These are phyloP conservation scores for Lanmaoa rubissima DNA, from an alignment of 768 basidiomycete genomes.

Conservation along the genomic window DNA sequence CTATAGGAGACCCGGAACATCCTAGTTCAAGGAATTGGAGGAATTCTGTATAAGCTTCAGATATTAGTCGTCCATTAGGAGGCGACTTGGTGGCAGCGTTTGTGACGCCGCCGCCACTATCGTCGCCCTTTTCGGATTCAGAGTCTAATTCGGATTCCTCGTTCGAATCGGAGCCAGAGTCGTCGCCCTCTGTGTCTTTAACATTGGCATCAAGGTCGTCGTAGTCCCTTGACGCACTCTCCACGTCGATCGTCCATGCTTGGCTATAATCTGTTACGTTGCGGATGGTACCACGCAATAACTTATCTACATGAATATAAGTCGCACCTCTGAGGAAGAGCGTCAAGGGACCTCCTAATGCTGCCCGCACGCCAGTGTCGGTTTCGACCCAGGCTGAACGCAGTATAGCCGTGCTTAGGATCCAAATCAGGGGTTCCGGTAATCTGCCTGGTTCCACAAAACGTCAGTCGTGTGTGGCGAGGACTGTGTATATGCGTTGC, in stretches of 20 bases:
- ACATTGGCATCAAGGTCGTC: constrained; percentile 29
- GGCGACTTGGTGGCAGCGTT: constrained; percentile 13
- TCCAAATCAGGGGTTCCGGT: constrained; percentile 35
- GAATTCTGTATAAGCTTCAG: constrained; percentile 66
- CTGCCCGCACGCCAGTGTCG: constrained; percentile 62
- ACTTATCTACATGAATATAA: not conserved
- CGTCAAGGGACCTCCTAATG: constrained; percentile 71
- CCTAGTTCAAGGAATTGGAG: constrained; percentile 74
- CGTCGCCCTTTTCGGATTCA: constrained; percentile 23
- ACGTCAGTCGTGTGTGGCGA: constrained; percentile 9
- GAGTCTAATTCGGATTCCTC: constrained; percentile 24
- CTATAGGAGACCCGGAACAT: constrained; percentile 74
- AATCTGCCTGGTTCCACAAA: constrained; percentile 21
- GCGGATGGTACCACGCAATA: not conserved
- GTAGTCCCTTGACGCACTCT: constrained; percentile 15
- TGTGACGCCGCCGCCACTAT: constrained; percentile 36
- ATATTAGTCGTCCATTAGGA: constrained; percentile 13
- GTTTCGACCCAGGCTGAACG: constrained; percentile 72
- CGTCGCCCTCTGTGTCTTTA: constrained; percentile 23
- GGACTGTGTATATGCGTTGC: not conserved
- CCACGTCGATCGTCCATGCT: constrained; percentile 52
- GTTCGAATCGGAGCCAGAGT: constrained; percentile 33
- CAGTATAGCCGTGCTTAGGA: constrained; percentile 57
- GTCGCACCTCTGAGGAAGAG: constrained; percentile 65
- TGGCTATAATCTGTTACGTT: constrained; percentile 52